Conservation (phyloP, 306 rosid genomes). For the Quillaja saponaria region DNA sequence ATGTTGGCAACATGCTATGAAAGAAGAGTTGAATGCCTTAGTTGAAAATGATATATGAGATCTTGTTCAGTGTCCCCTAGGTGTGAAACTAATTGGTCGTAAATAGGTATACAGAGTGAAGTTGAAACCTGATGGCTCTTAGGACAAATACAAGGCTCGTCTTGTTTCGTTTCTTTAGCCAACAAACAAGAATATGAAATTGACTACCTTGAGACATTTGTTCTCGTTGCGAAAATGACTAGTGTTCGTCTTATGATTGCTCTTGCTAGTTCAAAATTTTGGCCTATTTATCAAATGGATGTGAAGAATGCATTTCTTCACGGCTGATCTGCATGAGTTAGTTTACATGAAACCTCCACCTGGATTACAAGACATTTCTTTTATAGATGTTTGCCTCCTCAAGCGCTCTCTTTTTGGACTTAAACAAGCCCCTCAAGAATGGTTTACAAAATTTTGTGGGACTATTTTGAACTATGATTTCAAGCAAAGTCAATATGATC, state of each 20-base stretch:
- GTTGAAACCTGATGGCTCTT: background rate
- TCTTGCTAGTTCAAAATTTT: background rate
- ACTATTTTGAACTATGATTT: background rate
- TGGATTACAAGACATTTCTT: background rate
- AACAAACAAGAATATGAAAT: background rate
- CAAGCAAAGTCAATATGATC: background rate
- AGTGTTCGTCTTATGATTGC: background rate
- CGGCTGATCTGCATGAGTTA: no score
- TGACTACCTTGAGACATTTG: background rate
- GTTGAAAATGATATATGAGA: no score
- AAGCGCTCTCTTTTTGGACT: no score
- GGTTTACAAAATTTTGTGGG: background rate
- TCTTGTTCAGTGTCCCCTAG: no score
- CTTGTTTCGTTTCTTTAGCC: background rate
- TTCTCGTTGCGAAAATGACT: no score
- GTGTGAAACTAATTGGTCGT: no score
- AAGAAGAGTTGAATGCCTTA: no score
- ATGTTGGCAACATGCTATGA: background rate
- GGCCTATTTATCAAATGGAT: no score
- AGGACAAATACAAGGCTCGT: background rate
- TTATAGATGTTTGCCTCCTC: no score
- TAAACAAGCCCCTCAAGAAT: no score
- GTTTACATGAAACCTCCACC: background rate
- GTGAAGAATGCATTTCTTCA: no score
- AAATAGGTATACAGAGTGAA: background rate